Base-by-base conservation (phyloP, 495 filamentous ascomycete genomes). In the Aspergillus panamensis region DNA sequence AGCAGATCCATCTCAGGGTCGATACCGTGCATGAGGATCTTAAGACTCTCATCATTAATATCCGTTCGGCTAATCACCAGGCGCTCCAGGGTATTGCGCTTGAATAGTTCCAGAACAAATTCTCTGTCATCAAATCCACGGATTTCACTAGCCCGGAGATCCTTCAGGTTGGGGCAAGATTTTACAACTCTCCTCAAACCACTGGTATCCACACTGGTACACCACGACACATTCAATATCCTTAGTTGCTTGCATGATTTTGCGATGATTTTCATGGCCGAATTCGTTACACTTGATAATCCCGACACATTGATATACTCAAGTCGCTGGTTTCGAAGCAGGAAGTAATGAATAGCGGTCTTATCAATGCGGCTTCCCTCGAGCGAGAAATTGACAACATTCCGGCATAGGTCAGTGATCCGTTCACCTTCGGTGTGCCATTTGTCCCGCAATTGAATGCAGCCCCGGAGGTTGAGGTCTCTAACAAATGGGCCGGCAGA, bases 221-320 rank as follows among this genome's bases (percentile, higher is more conserved):
- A 98, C 91, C 94, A 97, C 1, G 89, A 92, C 2, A 98, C 80
- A 65, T 97, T 94, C 58, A 97, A 80, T 53, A 78, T 80, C 67
- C 95, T 86, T 30, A 98, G 77, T 40, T 84, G 85, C 1, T 88
- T 87, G 60, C 94, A 97, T 12, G 87, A 87, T 29, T 89, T 80
- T 3, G 91, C 86, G 55, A 98, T 88, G 57, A 96, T 91, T 61
- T 87, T 91, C 82, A 92, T 89, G 7, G 92, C 86, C 13, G 82
- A 83, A 66, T 97, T 96, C 16, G 83, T 92, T 25, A 96, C 88
- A 1, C 84, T 84, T 2, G 81, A 72, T 60, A 97, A 78, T 0
- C 92, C 92, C 2, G 89, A 87, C 14, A 98, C 72, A 66, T 97
- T 97, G 61, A 98, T 78, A 60, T 90, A 86, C 42, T 86, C 80